Conservation (phyloP, 139 green algal genomes). For the Chlorella sp. region DNA sequence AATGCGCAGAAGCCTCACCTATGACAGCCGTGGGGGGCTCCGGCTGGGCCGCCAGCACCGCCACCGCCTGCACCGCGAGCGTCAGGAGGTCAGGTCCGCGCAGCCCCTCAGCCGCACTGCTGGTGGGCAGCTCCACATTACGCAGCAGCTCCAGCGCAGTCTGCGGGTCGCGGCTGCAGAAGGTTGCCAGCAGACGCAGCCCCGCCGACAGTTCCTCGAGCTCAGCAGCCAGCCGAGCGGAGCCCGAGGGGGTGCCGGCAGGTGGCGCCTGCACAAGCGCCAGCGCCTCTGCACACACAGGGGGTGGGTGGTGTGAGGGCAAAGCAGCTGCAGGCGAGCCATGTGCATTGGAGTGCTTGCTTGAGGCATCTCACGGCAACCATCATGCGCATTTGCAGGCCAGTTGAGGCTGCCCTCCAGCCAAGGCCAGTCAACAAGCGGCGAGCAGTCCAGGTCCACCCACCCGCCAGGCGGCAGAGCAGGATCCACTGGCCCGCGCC, state of each 20-base stretch:
- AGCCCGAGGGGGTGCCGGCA: not conserved
- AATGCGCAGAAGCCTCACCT: not conserved
- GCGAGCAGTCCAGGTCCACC: constrained; percentile 29
- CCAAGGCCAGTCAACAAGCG: no score
- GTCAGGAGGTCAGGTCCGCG: constrained; percentile 39
- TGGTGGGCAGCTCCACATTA: constrained; percentile 31
- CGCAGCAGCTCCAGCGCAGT: constrained; percentile 25
- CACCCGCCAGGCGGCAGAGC: constrained; percentile 52
- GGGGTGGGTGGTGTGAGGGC: not conserved
- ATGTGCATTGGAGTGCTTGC: not conserved
- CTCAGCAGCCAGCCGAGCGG: not conserved
- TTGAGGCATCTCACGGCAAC: no score
- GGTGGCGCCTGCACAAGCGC: constrained; percentile 11
- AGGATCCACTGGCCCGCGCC: constrained; percentile 60
- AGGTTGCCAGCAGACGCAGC: constrained; percentile 20
- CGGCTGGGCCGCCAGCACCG: constrained; percentile 16
- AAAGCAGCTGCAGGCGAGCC: not conserved
- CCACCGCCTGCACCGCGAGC: constrained; percentile 31
- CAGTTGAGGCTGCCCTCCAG: no score
- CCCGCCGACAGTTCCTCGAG: constrained; percentile 16
- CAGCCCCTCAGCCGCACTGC: not conserved
- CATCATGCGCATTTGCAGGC: no score
- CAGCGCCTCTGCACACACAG: constrained; percentile 12
- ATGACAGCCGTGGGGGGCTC: constrained; percentile 33
- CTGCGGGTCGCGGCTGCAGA: constrained; percentile 10